Percentiles rank a stretch among this genome's conserved stretches.
These are phyloP conservation scores for Cryptococcus jaspeensis DNA, from an alignment of 1,284 basidiomycete species.

Conservation along the genomic window DNA sequence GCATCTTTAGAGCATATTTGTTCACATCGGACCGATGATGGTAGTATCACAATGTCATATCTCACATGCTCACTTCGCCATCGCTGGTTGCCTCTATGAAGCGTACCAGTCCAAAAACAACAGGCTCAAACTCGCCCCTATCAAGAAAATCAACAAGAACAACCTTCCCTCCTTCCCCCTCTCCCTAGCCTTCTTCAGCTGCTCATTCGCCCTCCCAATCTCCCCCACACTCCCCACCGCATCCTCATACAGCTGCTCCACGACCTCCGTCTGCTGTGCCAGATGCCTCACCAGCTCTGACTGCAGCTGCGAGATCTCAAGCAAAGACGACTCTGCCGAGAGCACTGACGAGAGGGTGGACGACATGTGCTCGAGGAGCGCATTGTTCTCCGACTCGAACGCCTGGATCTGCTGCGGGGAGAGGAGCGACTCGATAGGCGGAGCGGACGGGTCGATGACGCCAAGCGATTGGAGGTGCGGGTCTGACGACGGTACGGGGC, in stretches of 20 bases:
- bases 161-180: conserved; percentile 55
- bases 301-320: conserved; percentile 59
- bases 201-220: conserved; percentile 56
- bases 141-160: conserved; percentile 56
- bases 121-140: conserved; percentile 56
- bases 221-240: conserved; percentile 56
- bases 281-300: conserved; percentile 58
- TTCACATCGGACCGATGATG: no score
- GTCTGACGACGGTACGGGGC: background rate
- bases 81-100: background rate
- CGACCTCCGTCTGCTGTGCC: conserved; percentile 57
- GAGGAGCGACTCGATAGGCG: conserved; percentile 41
- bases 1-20: no score
- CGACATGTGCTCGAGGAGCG: conserved; percentile 55
- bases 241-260: conserved; percentile 57
- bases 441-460: conserved; percentile 30
- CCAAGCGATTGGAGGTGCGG: conserved; percentile 6
- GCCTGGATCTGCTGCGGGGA: conserved; percentile 55
- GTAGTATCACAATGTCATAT: background rate
- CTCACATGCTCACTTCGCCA: background rate
- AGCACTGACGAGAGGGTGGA: conserved; percentile 55
- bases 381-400: conserved; percentile 57
- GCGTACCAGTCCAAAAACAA: conserved; percentile 58
- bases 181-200: conserved; percentile 57
- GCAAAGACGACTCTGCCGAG: conserved; percentile 55